These are phyloP conservation scores for Vigna angularis DNA, from an alignment of 306 rosid genomes.

Conservation along the genomic window DNA sequence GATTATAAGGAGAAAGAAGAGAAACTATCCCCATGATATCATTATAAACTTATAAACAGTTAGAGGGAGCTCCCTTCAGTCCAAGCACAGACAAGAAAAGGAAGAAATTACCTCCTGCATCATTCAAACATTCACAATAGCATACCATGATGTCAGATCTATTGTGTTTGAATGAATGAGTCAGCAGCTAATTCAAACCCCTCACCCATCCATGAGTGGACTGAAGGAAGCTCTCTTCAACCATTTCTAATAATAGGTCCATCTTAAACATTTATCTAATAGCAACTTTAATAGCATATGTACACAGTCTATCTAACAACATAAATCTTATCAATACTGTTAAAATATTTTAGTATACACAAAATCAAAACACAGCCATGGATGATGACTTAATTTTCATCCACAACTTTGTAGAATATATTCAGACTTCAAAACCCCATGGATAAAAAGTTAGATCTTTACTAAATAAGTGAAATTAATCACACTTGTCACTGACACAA, in stretches of 20 bases:
- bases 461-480: not conserved
- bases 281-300: not conserved
- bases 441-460: not conserved
- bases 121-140: slow-evolving; percentile 94
- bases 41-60: slow-evolving; percentile 5
- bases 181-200: slow-evolving; percentile 88
- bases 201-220: slow-evolving; percentile 85
- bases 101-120: slow-evolving; percentile 82
- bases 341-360: too few relatives aligned
- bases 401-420: not conserved
- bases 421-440: slow-evolving; percentile 4
- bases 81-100: slow-evolving; percentile 84
- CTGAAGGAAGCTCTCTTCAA: slow-evolving; percentile 91
- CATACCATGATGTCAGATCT: slow-evolving; percentile 42
- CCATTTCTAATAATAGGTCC: slow-evolving; percentile 40
- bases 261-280: not conserved
- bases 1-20: not conserved
- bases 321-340: not conserved
- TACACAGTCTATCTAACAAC: not conserved
- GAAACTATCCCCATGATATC: not conserved
- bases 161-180: slow-evolving; percentile 96
- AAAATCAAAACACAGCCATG: too few relatives aligned
- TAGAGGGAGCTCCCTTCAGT: slow-evolving; percentile 99
- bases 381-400: not conserved
- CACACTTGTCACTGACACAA: not conserved